phyloP scores from a whole-genome alignment of 805 yeast genomes.

The Ogataea nitratoaversa region DNA sequence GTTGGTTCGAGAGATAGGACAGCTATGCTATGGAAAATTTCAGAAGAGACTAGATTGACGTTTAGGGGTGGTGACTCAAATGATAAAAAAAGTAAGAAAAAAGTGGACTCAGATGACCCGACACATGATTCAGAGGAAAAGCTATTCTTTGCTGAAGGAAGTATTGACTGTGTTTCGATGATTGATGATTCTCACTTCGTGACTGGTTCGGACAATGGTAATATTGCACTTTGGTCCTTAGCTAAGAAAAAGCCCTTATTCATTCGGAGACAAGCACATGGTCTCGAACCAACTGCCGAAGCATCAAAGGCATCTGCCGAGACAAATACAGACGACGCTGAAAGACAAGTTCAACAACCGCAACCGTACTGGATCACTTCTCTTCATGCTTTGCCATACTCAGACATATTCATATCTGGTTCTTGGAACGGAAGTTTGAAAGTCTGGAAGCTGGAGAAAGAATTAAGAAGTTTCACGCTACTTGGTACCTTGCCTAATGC shows the following conservation, averaged over 20 bases:
- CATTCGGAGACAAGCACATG: slow-evolving; percentile 73
- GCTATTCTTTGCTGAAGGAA: slow-evolving; percentile 65
- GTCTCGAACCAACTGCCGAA: slow-evolving; percentile 42
- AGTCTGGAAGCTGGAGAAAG: slow-evolving; percentile 73
- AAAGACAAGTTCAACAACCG: slow-evolving; percentile 57
- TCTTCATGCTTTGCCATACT: slow-evolving; percentile 75
- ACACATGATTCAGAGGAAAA: slow-evolving; percentile 19
- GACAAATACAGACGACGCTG: slow-evolving; percentile 31
- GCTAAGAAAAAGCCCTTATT: slow-evolving; percentile 84
- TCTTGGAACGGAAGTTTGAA: slow-evolving; percentile 78
- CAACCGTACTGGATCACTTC: slow-evolving; percentile 87
- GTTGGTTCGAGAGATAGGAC: slow-evolving; percentile 95
- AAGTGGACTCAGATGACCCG: slow-evolving; percentile 12
- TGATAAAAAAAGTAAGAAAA: slow-evolving; percentile 32
- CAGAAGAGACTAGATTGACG: slow-evolving; percentile 91
- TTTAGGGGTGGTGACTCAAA: slow-evolving; percentile 82
- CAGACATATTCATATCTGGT: slow-evolving; percentile 81
- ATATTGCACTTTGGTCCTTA: slow-evolving; percentile 82
- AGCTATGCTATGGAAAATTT: slow-evolving; percentile 93
- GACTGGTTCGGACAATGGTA: slow-evolving; percentile 95
- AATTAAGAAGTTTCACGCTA: slow-evolving; percentile 54
- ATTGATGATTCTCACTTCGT: slow-evolving; percentile 88
- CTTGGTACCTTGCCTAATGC: slow-evolving; percentile 56
- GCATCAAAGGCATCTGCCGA: slow-evolving; percentile 55
- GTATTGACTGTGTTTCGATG: slow-evolving; percentile 87